A percentile compares a stretch with the other conserved stretches of the same genome.
Conservation (phyloP, 768 basidiomycete genomes). For the Dendrothele bispora region DNA sequence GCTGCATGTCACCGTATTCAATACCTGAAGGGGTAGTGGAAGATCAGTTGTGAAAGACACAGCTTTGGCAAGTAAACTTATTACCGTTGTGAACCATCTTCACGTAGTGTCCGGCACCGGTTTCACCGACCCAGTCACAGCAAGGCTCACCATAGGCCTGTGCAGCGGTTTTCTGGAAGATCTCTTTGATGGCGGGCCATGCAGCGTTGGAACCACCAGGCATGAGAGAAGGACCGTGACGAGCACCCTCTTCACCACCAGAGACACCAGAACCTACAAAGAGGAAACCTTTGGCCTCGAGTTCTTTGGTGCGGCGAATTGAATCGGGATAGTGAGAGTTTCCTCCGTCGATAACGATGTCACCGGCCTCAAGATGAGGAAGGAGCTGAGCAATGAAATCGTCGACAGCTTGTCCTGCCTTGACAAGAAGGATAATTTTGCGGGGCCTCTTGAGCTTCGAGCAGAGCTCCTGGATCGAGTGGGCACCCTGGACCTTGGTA, state of each 20-base stretch:
- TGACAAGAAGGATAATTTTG: constrained; percentile 98
- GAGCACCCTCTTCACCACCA: constrained; percentile 98
- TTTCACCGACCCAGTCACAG: constrained; percentile 99
- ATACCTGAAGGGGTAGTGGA: too few species aligned
- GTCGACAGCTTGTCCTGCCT: constrained; percentile 96
- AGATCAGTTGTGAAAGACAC: constrained; percentile 9
- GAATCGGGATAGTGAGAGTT: constrained; percentile 99
- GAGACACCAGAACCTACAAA: constrained; percentile 99
- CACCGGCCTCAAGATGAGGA: constrained; percentile 89
- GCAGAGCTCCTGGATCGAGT: constrained; percentile 88
- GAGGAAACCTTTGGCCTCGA: constrained; percentile 91
- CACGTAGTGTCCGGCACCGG: constrained; percentile 95
- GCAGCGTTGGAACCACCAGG: constrained; percentile 93
- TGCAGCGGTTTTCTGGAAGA: constrained; percentile 98
- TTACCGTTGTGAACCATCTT: constrained; percentile 99
- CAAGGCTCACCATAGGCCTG: constrained; percentile 95
- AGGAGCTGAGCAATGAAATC: constrained; percentile 89
- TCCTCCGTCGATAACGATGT: constrained; percentile 99
- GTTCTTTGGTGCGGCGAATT: constrained; percentile 89
- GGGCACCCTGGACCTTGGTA: constrained; percentile 93
- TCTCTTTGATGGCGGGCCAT: constrained; percentile 96
- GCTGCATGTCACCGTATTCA: constrained; percentile 99
- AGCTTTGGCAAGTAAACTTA: constrained; percentile 15
- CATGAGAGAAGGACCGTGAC: constrained; percentile 97
- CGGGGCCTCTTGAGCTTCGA: constrained; percentile 92